Conservation (phyloP, 305 asterid genomes). For the Stenogyne calaminthoides region DNA sequence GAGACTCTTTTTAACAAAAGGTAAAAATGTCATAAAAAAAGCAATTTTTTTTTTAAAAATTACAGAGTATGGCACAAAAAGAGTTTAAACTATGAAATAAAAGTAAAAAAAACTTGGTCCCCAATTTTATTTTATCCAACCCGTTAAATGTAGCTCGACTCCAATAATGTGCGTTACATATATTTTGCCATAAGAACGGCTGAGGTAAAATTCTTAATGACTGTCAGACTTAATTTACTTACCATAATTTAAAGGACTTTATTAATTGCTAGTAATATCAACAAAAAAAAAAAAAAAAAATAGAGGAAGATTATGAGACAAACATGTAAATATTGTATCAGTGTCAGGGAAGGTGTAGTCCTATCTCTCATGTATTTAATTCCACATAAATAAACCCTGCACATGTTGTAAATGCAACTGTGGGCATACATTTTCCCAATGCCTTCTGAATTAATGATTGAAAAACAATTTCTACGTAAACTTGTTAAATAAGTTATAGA, state of each 20-base stretch:
- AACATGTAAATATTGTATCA: slow-evolving; percentile 23
- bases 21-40: too few relatives aligned
- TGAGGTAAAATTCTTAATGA: too few relatives aligned
- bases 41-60: too few relatives aligned
- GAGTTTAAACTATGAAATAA: too few relatives aligned
- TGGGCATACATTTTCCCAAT: slow-evolving; percentile 22
- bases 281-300: background rate
- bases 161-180: too few relatives aligned
- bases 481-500: slow-evolving; percentile 16
- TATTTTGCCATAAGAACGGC: too few relatives aligned
- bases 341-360: slow-evolving; percentile 29
- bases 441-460: slow-evolving; percentile 39
- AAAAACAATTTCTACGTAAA: slow-evolving; percentile 33
- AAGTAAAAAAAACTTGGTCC: too few relatives aligned
- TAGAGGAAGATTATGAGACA: background rate
- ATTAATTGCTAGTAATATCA: background rate
- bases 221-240: background rate
- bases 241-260: too few relatives aligned
- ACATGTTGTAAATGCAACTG: slow-evolving; percentile 35
- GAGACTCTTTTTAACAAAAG: too few relatives aligned
- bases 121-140: too few relatives aligned
- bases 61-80: too few relatives aligned
- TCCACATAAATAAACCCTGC: slow-evolving; percentile 36
- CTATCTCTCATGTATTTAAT: slow-evolving; percentile 27
- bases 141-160: too few relatives aligned